Evolutionary conservation across 1,139 yeast species (phyloP).

Genomic region (Sugiyamaella paludigena): DNA sequence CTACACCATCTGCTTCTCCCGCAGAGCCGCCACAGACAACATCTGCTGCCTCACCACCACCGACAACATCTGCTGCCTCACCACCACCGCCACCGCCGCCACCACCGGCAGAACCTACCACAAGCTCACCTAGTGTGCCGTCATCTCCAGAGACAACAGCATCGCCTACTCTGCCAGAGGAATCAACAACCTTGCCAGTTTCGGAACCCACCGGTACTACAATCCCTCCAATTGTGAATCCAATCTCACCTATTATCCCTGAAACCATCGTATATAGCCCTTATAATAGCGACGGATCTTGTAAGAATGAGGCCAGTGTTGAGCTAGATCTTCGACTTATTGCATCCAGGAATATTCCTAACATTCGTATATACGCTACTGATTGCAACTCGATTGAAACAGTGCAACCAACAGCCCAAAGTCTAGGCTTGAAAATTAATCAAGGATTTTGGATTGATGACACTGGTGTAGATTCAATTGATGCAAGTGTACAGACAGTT

Average conservation of each 20-base stretch:
- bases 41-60: conserved; percentile 5
- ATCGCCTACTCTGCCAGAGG: conserved; percentile 7
- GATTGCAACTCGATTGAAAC: conserved; percentile 73
- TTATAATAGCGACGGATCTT: conserved; percentile 61
- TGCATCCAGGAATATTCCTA: conserved; percentile 56
- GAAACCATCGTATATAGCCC: conserved; percentile 75
- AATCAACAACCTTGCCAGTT: conserved; percentile 6
- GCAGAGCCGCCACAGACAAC: conserved; percentile 11
- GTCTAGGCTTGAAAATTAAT: conserved; percentile 66
- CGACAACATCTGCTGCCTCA: conserved; percentile 3
- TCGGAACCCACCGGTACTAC: conserved; percentile 9
- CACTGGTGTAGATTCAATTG: conserved; percentile 66
- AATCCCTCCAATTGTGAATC: conserved; percentile 16
- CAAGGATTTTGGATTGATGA: conserved; percentile 82
- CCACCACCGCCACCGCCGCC: conserved; percentile 12
- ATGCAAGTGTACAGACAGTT: conserved; percentile 53
- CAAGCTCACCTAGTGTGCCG: conserved; percentile 2
- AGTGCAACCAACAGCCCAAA: conserved; percentile 59
- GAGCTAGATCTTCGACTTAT: conserved; percentile 58
- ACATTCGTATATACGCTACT: conserved; percentile 76
- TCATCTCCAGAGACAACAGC: conserved; percentile 21
- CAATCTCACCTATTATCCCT: conserved; percentile 40
- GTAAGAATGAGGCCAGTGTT: conserved; percentile 60
- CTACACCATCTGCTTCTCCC: conserved; percentile 7
- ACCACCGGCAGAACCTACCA: conserved; percentile 14